These are phyloP conservation scores for Chlorella sp. DNA, from an alignment of 139 green algal genomes.

Conservation along the genomic window DNA sequence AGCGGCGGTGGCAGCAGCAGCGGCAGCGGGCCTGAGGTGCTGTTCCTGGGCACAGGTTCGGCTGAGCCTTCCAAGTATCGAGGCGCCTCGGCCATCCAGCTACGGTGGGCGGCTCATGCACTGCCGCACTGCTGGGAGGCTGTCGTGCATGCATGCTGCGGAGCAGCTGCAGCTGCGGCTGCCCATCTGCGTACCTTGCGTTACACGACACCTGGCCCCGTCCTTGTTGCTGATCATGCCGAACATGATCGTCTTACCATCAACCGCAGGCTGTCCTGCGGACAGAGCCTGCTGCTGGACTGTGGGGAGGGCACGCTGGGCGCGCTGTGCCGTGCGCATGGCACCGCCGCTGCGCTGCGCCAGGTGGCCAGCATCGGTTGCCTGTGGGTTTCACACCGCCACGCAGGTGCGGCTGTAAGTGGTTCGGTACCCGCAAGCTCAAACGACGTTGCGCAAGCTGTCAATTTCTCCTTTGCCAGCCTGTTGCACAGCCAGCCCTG, in stretches of 20 bases:
- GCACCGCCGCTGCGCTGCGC: background rate
- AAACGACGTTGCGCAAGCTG: too few species aligned
- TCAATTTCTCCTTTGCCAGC: too few species aligned
- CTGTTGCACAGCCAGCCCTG: too few species aligned
- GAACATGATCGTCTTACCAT: too few species aligned
- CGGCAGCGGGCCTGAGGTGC: conserved; percentile 33
- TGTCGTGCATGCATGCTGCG: too few species aligned
- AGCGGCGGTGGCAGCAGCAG: too few species aligned
- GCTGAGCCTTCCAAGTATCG: conserved; percentile 90
- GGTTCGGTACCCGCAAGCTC: too few species aligned
- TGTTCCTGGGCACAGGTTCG: conserved; percentile 86
- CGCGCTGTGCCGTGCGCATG: conserved; percentile 25
- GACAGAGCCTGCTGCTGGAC: conserved; percentile 76
- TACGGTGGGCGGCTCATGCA: conserved; percentile 14
- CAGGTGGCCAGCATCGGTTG: conserved; percentile 52
- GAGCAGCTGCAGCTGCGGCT: too few species aligned
- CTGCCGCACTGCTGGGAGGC: too few species aligned
- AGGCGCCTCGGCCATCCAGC: conserved; percentile 65
- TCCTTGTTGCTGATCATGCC: too few species aligned
- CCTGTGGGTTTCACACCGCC: conserved; percentile 90
- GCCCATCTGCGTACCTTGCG: too few species aligned
- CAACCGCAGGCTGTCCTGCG: conserved; percentile 36
- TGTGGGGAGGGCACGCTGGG: conserved; percentile 78
- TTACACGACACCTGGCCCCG: too few species aligned
- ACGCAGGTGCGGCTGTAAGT: conserved; percentile 60